Percentiles rank a stretch among this genome's conserved stretches.
These are phyloP conservation scores for Mollisia scopiformis DNA, from an alignment of 2,329 filamentous ascomycete genomes.

Conservation along the genomic window DNA sequence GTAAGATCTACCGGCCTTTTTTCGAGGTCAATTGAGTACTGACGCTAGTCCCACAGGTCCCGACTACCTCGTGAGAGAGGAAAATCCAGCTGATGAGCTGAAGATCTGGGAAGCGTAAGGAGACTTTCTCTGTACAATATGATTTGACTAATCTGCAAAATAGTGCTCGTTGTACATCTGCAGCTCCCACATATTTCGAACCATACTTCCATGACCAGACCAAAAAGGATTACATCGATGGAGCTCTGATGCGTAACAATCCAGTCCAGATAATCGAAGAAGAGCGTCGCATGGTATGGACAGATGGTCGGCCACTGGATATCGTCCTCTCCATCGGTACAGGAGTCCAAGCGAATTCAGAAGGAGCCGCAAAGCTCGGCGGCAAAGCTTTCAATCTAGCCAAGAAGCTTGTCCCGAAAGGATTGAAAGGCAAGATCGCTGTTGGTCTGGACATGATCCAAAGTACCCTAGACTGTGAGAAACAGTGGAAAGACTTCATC, in stretches of 20 bases:
- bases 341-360: neutral
- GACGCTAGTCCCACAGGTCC: neutral
- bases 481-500: no score
- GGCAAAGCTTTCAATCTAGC: no score
- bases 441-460: no score
- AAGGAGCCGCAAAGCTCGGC: no score
- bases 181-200: slow-evolving; percentile 11
- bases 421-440: no score
- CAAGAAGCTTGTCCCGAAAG: no score
- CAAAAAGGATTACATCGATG: neutral
- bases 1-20: no score
- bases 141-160: neutral
- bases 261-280: slow-evolving; percentile 1
- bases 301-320: neutral
- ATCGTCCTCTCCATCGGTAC: neutral
- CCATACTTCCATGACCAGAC: neutral
- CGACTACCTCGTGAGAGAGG: neutral
- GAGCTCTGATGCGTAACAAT: neutral
- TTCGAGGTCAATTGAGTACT: neutral
- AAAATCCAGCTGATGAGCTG: neutral
- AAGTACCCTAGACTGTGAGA: no score
- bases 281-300: slow-evolving; percentile 7
- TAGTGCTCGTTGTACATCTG: slow-evolving; percentile 9
- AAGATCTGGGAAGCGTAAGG: neutral
- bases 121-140: neutral